Evolutionary conservation across 2,329 filamentous ascomycete genomes (phyloP).

Genomic region (Monosporascus sp.): DNA sequence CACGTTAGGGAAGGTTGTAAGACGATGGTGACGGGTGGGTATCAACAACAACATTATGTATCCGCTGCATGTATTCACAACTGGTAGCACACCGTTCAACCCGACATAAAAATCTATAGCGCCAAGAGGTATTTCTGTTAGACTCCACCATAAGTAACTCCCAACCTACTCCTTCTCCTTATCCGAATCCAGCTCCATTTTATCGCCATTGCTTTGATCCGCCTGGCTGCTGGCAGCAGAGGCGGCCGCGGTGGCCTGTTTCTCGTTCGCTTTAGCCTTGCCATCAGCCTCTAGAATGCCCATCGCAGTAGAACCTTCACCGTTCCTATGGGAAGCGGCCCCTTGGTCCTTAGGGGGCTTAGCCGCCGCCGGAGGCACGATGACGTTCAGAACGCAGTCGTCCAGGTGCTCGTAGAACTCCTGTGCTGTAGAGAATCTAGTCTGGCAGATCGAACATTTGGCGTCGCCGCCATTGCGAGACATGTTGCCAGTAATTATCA

Average conservation of each 20-base stretch:
- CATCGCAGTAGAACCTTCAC: slow-evolving; percentile 14
- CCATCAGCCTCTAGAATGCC: slow-evolving; percentile 19
- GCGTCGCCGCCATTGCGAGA: slow-evolving; percentile 53
- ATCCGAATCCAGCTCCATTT: slow-evolving; percentile 27
- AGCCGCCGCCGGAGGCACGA: slow-evolving; percentile 40
- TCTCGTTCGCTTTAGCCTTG: slow-evolving; percentile 11
- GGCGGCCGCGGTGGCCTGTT: slow-evolving; percentile 10
- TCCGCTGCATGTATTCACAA: too few relatives aligned
- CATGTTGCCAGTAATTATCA: slow-evolving; percentile 26
- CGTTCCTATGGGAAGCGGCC: slow-evolving; percentile 20
- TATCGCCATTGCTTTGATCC: slow-evolving; percentile 17
- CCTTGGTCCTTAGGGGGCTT: slow-evolving; percentile 22
- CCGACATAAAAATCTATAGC: neutral
- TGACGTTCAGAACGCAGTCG: slow-evolving; percentile 55
- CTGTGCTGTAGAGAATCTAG: slow-evolving; percentile 74
- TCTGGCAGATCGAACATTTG: slow-evolving; percentile 85
- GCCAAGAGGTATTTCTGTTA: neutral
- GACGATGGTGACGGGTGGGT: too few relatives aligned
- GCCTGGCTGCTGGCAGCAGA: slow-evolving; percentile 5
- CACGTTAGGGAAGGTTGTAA: too few relatives aligned
- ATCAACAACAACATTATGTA: too few relatives aligned
- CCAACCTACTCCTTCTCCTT: slow-evolving; percentile 11
- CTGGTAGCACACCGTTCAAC: too few relatives aligned
- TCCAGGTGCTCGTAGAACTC: slow-evolving; percentile 97
- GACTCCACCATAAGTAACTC: neutral